A percentile compares a stretch with the other conserved stretches of the same genome.
These are phyloP conservation scores for Salix udensis DNA, from an alignment of 345 rosid species.

Conservation along the genomic window DNA sequence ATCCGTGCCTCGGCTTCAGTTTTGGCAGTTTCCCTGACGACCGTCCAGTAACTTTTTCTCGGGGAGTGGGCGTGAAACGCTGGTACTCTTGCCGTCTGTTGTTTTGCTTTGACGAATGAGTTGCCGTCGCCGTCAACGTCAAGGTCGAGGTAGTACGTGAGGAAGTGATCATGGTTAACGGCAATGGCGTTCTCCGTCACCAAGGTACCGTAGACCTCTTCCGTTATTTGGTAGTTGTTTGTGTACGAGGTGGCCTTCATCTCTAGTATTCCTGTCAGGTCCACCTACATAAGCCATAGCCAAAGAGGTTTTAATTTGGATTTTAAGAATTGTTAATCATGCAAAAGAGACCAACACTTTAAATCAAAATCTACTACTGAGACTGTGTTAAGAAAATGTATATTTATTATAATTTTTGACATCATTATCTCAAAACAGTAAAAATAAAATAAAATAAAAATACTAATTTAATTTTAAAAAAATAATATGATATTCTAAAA, in stretches of 20 bases:
- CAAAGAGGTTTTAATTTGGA: neutral
- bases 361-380: too few species aligned
- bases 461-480: too few species aligned
- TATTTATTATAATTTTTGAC: too few species aligned
- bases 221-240: conserved; percentile 40
- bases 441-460: too few species aligned
- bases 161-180: conserved; percentile 66
- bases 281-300: conserved; percentile 38
- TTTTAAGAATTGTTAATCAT: too few species aligned
- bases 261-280: conserved; percentile 56
- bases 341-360: too few species aligned
- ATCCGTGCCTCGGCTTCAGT: conserved; percentile 60
- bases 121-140: conserved; percentile 66
- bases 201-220: conserved; percentile 47
- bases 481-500: too few species aligned
- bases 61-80: conserved; percentile 30
- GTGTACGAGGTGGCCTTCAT: conserved; percentile 51
- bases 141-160: conserved; percentile 72
- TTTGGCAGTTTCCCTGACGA: conserved; percentile 55
- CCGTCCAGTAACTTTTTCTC: conserved; percentile 70
- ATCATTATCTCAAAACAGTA: too few species aligned
- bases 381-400: too few species aligned
- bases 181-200: conserved; percentile 69
- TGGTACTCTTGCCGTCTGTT: conserved; percentile 32
- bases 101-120: conserved; percentile 65